Evolutionary conservation across 306 rosid genomes (phyloP), one percentile per base, ranked within the genome.

Genomic region (Dicorynia guianensis): DNA sequence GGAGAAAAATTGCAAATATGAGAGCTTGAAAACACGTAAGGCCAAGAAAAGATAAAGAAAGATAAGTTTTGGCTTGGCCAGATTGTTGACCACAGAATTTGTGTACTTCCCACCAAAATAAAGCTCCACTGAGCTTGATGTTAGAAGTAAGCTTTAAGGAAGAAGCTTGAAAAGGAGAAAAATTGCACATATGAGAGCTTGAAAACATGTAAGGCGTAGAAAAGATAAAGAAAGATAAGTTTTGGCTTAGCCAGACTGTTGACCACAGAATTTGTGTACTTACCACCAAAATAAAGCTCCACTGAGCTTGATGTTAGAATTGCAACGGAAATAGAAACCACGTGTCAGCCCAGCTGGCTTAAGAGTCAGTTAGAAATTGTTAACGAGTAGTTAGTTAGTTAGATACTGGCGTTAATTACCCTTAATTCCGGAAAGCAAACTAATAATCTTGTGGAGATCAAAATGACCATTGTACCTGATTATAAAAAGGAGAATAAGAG

Each of bases 101-200:
- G 8, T 6, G 7, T 12, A 67, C 66, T 42, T 61, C 61, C 47
- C 9, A 13, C 47, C 34, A 47, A 50, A 74, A 46, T 42, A n/a
- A 30, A 40, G 8, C 20, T 18, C 11, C 39, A 18, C 58, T 30
- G 19, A 72, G 49, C 74, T 25, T 25, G 59, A 25, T 25, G 30
- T 25, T 25, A 25, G 30, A 25, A 1, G 30, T 25, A 25, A 25
- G 30, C 2, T 25, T 25, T 1, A 25, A 25, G 2, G 30, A 25
- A 25, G 30, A 25, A 25, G 30, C 30, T n/a, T n/a, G n/a, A 60
- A 39, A 11, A 49, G 65, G 61, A 80, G 65, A 50, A 63, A 42
- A 11, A 59, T 74, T 44, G 10, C 30, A 62, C 5, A 46, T 6
- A 8, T 11, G 11, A 67, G 36, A 68, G 55, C 73, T 44, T 62